These are phyloP conservation scores for Ophiostoma himal-ulmi DNA, from an alignment of 2,329 filamentous ascomycete genomes.

Conservation along the genomic window DNA sequence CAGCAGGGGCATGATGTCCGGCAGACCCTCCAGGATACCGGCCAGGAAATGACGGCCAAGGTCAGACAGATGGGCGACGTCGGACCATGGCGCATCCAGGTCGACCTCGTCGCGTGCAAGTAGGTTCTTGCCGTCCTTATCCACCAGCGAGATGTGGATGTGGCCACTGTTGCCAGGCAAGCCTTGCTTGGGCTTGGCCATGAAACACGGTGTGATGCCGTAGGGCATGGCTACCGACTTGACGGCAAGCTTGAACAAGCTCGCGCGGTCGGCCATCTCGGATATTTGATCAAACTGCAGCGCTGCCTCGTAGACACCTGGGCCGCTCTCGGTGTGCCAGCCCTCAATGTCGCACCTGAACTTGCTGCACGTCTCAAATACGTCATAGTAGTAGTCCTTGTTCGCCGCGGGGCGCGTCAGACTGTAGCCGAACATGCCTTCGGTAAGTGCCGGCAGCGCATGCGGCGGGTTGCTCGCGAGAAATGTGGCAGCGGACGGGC, in stretches of 20 bases:
- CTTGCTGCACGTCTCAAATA: constrained; percentile 71
- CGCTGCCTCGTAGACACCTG: constrained; percentile 91
- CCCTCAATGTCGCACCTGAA: constrained; percentile 83
- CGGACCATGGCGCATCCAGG: constrained; percentile 62
- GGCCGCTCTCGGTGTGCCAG: constrained; percentile 93
- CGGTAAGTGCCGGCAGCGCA: constrained; percentile 71
- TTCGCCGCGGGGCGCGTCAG: constrained; percentile 82
- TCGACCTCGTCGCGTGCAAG: constrained; percentile 70
- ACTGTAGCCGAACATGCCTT: constrained; percentile 95
- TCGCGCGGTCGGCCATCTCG: constrained; percentile 86
- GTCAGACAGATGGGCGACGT: constrained; percentile 77
- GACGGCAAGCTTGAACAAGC: constrained; percentile 90
- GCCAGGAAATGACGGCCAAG: constrained; percentile 89
- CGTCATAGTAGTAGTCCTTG: constrained; percentile 84
- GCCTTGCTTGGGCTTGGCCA: constrained; percentile 91
- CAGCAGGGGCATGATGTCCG: constrained; percentile 91
- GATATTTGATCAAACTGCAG: constrained; percentile 83
- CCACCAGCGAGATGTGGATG: constrained; percentile 86
- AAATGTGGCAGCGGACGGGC: constrained; percentile 62
- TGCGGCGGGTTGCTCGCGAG: constrained; percentile 66
- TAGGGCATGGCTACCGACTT: constrained; percentile 82
- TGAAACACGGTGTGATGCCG: constrained; percentile 94
- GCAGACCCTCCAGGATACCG: constrained; percentile 78
- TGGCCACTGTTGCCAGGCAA: constrained; percentile 93
- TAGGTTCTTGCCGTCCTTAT: constrained; percentile 78